Evolutionary conservation across 495 filamentous ascomycete species (phyloP), one percentile per base, ranked within the genome.

Genomic region (Aspergillus indologenus): DNA sequence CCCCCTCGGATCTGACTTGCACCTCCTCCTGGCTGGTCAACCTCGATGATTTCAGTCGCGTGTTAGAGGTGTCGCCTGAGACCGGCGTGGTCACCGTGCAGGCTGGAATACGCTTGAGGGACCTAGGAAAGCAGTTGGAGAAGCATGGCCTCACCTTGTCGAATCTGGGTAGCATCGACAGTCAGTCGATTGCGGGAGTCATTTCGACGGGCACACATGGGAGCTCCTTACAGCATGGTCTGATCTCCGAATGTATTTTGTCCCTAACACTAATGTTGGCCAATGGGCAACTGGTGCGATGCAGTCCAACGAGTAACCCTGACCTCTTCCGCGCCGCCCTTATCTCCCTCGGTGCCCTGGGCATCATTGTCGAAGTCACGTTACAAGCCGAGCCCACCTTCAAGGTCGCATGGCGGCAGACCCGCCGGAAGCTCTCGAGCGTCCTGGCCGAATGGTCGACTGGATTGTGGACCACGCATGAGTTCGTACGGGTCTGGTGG

Each of bases 401-500:
- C 74, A 88, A 90, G 12, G 81, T 98, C 51, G 81, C 86, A 51
- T 98, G 94, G 94, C 75, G 79, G 57, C 95, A 97, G 77, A 82
- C 86, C 19, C 81, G 96, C 56, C 82, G 90, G 50, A 67, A 83
- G 5, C 82, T 96, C 40, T 61, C 77, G 5, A 71, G 81, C 19
- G 83, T 98, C 45, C 71, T 98, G 34, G 70, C 76, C 5, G 74
- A 81, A 11, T 98, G 94, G 92, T 79, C 88, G 2, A 78, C 71
- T 17, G 82, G 78, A 14, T 78, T 97, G 23, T 98, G 95, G 95
- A 90, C 83, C 6, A 81, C 84, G 44, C 81, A 86, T 63, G 91
- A 97, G 70, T 98, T 92, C 66, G 90, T 92, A 44, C 84, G 94
- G 22, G 88, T 96, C 45, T 98, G 94, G 94, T 98, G 94, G 94